Evolutionary conservation across 2,329 filamentous ascomycete species (phyloP).

Genomic region (Cytospora leucostoma): DNA sequence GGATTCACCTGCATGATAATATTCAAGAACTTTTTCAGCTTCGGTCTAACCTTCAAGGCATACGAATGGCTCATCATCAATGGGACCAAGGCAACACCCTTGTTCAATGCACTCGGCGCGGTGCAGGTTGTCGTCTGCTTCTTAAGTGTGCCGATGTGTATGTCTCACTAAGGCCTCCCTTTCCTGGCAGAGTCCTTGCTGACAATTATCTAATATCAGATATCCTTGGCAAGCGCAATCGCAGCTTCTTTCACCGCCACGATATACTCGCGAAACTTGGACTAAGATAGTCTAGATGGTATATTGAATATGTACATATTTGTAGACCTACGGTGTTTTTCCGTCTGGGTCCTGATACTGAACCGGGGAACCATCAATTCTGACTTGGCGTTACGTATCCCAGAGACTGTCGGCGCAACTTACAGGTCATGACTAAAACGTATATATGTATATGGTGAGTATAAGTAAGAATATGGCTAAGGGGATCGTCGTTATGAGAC

Average conservation of each 20-base stretch:
- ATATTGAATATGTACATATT: not conserved
- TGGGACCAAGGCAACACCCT: slow-evolving; percentile 54
- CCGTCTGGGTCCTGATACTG: not conserved
- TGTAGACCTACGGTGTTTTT: not conserved
- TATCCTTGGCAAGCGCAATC: slow-evolving; percentile 74
- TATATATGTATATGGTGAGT: too few relatives aligned
- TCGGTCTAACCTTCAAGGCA: slow-evolving; percentile 78
- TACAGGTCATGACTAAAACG: too few relatives aligned
- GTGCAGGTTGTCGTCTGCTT: slow-evolving; percentile 78
- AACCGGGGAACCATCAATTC: too few relatives aligned
- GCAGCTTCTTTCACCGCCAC: slow-evolving; percentile 74
- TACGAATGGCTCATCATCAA: slow-evolving; percentile 77
- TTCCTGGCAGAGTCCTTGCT: not conserved
- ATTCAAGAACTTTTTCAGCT: slow-evolving; percentile 95
- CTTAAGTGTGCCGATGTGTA: slow-evolving; percentile 76
- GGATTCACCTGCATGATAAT: slow-evolving; percentile 87
- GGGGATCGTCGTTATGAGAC: too few relatives aligned
- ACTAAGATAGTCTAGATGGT: slow-evolving; percentile 32
- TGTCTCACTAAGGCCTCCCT: slow-evolving; percentile 42
- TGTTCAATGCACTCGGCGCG: slow-evolving; percentile 71
- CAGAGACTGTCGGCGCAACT: too few relatives aligned
- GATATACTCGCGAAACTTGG: slow-evolving; percentile 62
- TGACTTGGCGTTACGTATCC: too few relatives aligned
- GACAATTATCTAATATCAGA: slow-evolving; percentile 49
- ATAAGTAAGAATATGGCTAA: too few relatives aligned